phyloP scores from a whole-genome alignment of 2,329 filamentous ascomycete genomes.

The Beauveria sp. region DNA sequence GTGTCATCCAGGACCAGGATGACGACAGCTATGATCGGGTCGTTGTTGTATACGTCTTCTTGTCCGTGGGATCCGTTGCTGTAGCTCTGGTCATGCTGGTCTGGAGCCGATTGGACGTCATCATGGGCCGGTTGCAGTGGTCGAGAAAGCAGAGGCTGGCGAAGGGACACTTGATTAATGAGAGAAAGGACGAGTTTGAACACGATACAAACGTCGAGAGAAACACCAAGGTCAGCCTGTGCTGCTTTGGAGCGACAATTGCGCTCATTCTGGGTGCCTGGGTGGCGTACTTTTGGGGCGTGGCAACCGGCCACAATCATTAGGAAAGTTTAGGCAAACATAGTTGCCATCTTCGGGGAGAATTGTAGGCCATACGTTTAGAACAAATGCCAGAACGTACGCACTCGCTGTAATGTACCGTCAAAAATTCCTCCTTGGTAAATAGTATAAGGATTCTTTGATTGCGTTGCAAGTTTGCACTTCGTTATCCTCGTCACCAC shows the following conservation, averaged over 20 bases:
- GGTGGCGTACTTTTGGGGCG: constrained; percentile 53
- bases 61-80: constrained; percentile 40
- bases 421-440: too few species aligned
- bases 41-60: constrained; percentile 46
- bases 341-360: too few species aligned
- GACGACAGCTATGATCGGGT: constrained; percentile 48
- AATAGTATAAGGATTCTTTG: too few species aligned
- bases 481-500: too few species aligned
- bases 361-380: too few species aligned
- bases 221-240: constrained; percentile 34
- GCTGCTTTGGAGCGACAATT: constrained; percentile 35
- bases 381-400: too few species aligned
- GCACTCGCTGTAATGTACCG: too few species aligned
- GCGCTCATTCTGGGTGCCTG: constrained; percentile 44
- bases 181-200: constrained; percentile 34
- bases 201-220: constrained; percentile 23
- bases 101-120: constrained; percentile 29
- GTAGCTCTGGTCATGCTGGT: constrained; percentile 34
- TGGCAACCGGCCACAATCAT: constrained; percentile 43
- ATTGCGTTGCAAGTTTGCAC: too few species aligned
- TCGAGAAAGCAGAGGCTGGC: constrained; percentile 43
- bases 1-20: constrained; percentile 51
- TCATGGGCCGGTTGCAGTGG: constrained; percentile 48
- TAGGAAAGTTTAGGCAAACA: background rate
- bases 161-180: constrained; percentile 35